Percentiles rank a stretch among this genome's conserved stretches.
Evolutionary conservation across 441 rosid genomes (phyloP).

Genomic region (Adansonia gregorii): DNA sequence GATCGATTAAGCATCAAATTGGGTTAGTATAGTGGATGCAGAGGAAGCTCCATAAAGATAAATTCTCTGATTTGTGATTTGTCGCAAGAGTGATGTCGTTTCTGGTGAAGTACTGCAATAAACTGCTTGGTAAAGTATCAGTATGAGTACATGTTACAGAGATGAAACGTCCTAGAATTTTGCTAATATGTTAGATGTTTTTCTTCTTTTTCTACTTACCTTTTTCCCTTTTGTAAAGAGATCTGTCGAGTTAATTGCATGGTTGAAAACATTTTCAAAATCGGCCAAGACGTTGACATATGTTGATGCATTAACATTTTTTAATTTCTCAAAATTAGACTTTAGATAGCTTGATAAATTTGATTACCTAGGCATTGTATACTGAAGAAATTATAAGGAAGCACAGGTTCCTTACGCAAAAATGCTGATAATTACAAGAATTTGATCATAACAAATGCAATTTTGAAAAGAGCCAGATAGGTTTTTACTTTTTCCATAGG

Average conservation of each 20-base stretch:
- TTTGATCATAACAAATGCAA: neutral
- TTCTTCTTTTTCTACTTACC: neutral
- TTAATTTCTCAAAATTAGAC: neutral
- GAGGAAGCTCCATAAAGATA: neutral
- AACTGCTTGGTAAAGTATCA: neutral
- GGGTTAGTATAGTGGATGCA: neutral
- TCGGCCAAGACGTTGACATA: neutral
- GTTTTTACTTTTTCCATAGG: neutral
- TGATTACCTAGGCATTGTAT: neutral
- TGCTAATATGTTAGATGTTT: neutral
- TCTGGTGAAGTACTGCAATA: neutral
- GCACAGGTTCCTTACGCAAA: neutral
- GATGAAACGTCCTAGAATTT: neutral
- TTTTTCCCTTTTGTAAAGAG: neutral
- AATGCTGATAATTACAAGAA: neutral
- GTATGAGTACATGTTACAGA: neutral
- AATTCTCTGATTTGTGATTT: conserved; percentile 3
- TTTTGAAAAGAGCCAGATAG: neutral
- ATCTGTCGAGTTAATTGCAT: neutral
- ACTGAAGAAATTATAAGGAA: neutral
- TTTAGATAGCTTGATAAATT: neutral
- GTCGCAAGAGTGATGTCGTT: neutral
- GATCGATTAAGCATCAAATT: neutral
- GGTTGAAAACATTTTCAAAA: neutral
- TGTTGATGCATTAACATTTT: neutral